These are phyloP conservation scores for Rhododendron ferrugineum DNA, from an alignment of 148 eudicot genomes.

Conservation along the genomic window DNA sequence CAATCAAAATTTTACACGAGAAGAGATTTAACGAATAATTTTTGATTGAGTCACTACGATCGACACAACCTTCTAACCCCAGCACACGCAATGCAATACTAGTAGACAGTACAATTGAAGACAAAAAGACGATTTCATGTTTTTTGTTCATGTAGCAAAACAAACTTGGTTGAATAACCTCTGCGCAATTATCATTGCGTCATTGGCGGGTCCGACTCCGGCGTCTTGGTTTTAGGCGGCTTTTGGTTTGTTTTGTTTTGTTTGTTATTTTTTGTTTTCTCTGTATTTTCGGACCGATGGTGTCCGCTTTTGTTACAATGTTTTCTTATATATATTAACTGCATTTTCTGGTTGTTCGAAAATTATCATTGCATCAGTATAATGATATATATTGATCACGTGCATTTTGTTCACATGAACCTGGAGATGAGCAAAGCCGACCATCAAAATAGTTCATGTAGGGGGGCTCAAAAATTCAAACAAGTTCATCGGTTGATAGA, in stretches of 20 bases:
- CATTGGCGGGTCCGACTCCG: too few relatives aligned
- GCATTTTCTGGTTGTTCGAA: too few relatives aligned
- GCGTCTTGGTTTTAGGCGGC: too few relatives aligned
- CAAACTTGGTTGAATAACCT: not conserved
- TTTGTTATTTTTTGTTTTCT: too few relatives aligned
- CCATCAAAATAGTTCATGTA: not conserved
- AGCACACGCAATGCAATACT: not conserved
- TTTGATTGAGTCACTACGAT: not conserved
- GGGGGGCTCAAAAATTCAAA: not conserved
- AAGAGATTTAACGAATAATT: too few relatives aligned
- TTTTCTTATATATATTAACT: too few relatives aligned
- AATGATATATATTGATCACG: not conserved
- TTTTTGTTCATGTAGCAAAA: not conserved
- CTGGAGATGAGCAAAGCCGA: not conserved
- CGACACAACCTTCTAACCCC: not conserved
- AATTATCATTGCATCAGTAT: too few relatives aligned
- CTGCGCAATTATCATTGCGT: not conserved
- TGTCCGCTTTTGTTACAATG: too few relatives aligned
- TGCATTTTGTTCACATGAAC: not conserved
- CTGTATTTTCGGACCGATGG: too few relatives aligned
- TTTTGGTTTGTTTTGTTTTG: too few relatives aligned
- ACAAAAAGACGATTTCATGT: too few relatives aligned
- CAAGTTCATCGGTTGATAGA: not conserved
- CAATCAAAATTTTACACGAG: not conserved
- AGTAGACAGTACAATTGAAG: too few relatives aligned